phyloP scores from a whole-genome alignment of 257 asterid species.

The Marsdenia floribunda region DNA sequence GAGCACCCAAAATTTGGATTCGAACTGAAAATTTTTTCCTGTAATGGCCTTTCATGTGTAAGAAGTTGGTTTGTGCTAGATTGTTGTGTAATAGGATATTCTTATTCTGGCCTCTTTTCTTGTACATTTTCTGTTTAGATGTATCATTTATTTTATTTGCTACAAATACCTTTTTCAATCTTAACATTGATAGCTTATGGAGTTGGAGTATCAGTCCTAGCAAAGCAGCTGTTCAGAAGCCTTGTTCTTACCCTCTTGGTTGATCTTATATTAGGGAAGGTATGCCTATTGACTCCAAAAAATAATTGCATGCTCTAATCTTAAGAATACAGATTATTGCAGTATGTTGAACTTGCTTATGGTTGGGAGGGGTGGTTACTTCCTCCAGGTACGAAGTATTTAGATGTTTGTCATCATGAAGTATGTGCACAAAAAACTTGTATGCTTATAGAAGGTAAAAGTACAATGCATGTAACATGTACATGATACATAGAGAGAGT shows the following conservation, averaged over 20 bases:
- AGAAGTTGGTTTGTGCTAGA: neutral
- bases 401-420: neutral
- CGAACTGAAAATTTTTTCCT: neutral
- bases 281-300: constrained; percentile 16
- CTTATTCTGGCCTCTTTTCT: neutral
- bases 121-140: neutral
- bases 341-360: neutral
- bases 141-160: constrained; percentile 19
- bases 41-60: neutral
- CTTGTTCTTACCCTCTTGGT: constrained; percentile 74
- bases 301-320: neutral
- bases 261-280: constrained; percentile 87
- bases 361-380: neutral
- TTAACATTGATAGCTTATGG: constrained; percentile 75
- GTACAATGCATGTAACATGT: neutral
- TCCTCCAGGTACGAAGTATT: neutral
- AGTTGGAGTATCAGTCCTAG: constrained; percentile 75
- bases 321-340: neutral
- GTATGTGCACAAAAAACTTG: neutral
- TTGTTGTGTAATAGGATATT: neutral
- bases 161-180: constrained; percentile 75
- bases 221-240: constrained; percentile 68
- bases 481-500: neutral
- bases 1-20: neutral
- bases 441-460: neutral